Conservation (phyloP, 495 filamentous ascomycete genomes). For the Penicillium subrubescens region DNA sequence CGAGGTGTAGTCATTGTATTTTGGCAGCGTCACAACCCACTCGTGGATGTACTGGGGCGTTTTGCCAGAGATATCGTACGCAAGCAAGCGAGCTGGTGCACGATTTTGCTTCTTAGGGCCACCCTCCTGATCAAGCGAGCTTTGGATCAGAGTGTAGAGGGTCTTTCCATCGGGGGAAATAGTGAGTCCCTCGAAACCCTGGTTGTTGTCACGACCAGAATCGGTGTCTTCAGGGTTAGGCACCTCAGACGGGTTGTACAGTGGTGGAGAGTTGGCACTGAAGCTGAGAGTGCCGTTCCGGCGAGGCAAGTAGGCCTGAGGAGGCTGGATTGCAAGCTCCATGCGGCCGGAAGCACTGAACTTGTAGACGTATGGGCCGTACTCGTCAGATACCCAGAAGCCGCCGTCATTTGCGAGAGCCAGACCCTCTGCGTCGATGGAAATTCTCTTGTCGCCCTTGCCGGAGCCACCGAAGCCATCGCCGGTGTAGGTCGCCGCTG, state of each 20-base stretch:
- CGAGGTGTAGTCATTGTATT: slow-evolving; percentile 50
- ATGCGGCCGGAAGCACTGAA: slow-evolving; percentile 64
- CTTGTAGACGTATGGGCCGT: slow-evolving; percentile 74
- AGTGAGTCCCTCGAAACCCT: slow-evolving; percentile 76
- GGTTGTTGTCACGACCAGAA: slow-evolving; percentile 73
- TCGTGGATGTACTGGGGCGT: slow-evolving; percentile 55
- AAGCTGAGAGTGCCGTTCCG: slow-evolving; percentile 64
- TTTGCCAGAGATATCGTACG: slow-evolving; percentile 57
- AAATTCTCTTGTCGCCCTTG: slow-evolving; percentile 61
- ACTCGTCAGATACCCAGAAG: slow-evolving; percentile 82
- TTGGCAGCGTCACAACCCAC: slow-evolving; percentile 69
- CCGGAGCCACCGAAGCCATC: slow-evolving; percentile 72
- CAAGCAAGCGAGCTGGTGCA: slow-evolving; percentile 60
- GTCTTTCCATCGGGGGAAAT: slow-evolving; percentile 62
- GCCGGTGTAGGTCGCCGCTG: slow-evolving; percentile 66
- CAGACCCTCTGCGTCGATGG: slow-evolving; percentile 71
- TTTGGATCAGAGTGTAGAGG: slow-evolving; percentile 70
- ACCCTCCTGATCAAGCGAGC: slow-evolving; percentile 67
- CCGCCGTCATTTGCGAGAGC: slow-evolving; percentile 62
- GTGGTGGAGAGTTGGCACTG: slow-evolving; percentile 61
- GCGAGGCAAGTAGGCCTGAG: slow-evolving; percentile 65
- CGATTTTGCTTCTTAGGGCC: slow-evolving; percentile 56
- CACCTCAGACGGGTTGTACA: slow-evolving; percentile 51
- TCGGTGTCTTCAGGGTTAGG: slow-evolving; percentile 58
- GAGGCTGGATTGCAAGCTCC: slow-evolving; percentile 66